A percentile compares a stretch with the other conserved stretches of the same genome.
These are phyloP conservation scores for Russula emetica DNA, from an alignment of 768 basidiomycete genomes.

Conservation along the genomic window DNA sequence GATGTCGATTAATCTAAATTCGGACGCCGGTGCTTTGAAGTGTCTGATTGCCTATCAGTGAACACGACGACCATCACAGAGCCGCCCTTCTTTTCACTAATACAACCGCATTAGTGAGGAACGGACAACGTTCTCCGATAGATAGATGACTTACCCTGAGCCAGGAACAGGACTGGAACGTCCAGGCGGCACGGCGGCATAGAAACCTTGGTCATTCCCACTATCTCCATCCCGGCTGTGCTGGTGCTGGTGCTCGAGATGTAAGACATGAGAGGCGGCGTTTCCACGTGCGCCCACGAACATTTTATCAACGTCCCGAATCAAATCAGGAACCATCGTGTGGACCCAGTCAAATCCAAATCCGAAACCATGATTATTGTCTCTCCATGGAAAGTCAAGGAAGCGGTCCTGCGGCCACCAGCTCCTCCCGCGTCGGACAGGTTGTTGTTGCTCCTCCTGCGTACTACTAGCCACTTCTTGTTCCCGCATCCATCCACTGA, in stretches of 20 bases:
- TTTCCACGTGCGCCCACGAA: too few relatives aligned
- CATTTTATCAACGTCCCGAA: not conserved
- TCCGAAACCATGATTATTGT: not conserved
- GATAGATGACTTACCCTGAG: not conserved
- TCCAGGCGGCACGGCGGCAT: not conserved
- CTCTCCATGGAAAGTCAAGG: not conserved
- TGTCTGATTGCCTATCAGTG: not conserved
- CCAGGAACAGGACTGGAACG: not conserved
- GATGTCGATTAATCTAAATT: not conserved
- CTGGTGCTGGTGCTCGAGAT: too few relatives aligned
- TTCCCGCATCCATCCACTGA: slow-evolving; percentile 16
- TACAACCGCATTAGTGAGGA: not conserved
- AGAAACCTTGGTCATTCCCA: not conserved
- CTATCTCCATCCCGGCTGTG: too few relatives aligned
- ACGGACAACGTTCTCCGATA: not conserved
- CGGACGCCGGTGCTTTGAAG: not conserved
- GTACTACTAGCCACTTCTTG: not conserved
- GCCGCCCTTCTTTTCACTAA: not conserved
- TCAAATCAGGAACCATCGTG: slow-evolving; percentile 9
- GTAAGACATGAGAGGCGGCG: too few relatives aligned
- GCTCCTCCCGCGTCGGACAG: not conserved
- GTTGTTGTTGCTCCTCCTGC: not conserved
- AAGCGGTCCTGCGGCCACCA: not conserved
- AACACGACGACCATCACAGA: not conserved
- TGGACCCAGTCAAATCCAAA: not conserved